These are phyloP conservation scores for Zasmidium citrigriseum DNA, from an alignment of 2,329 filamentous ascomycete genomes.

Conservation along the genomic window DNA sequence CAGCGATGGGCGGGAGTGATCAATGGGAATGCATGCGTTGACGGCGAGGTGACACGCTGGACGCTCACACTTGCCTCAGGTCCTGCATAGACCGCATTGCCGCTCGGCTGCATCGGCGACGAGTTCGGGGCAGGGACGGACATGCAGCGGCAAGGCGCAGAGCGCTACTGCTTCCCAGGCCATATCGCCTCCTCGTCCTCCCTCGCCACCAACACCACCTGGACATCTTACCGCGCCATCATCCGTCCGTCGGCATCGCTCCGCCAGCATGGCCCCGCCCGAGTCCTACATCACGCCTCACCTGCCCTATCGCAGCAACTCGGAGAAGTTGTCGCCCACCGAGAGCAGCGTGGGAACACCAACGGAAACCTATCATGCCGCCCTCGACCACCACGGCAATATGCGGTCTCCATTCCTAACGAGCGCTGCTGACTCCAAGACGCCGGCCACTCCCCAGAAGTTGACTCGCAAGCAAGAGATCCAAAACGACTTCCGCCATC, in stretches of 20 bases:
- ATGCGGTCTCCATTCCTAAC: too few relatives aligned
- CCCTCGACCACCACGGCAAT: too few relatives aligned
- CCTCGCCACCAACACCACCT: not conserved
- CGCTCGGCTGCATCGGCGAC: too few relatives aligned
- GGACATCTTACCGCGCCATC: not conserved
- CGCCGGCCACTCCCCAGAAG: not conserved
- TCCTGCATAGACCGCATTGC: too few relatives aligned
- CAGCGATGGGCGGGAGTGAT: too few relatives aligned
- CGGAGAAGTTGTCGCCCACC: slow-evolving; percentile 1
- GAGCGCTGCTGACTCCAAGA: too few relatives aligned
- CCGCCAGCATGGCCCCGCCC: not conserved
- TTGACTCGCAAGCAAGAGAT: slow-evolving; percentile 22
- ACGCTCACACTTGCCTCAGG: too few relatives aligned
- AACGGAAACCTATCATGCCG: not conserved
- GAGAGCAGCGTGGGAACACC: not conserved
- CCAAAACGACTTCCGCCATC: slow-evolving; percentile 25
- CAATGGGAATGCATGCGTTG: too few relatives aligned
- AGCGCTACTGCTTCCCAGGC: not conserved
- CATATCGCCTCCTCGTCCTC: not conserved
- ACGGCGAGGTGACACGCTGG: too few relatives aligned
- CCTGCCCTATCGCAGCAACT: not conserved
- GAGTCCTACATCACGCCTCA: slow-evolving; percentile 8
- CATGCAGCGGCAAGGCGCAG: not conserved
- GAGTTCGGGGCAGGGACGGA: too few relatives aligned
- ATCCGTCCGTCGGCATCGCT: not conserved